Evolutionary conservation across 1,139 yeast species (phyloP).

Genomic region (Zygosaccharomyces sapae): DNA sequence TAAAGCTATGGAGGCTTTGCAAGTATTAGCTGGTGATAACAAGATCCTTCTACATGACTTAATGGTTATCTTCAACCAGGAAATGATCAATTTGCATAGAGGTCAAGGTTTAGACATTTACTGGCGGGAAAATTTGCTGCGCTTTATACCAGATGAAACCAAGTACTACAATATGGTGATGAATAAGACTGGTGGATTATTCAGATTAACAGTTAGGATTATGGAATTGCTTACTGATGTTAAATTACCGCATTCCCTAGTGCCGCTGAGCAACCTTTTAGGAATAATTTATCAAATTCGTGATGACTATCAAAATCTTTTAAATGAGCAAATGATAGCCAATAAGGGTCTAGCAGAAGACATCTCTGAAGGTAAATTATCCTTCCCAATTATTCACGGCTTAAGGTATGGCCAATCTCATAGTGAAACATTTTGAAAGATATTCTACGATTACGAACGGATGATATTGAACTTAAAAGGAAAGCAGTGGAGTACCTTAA

Average conservation of each 20-base stretch:
- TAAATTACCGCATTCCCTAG: slow-evolving; percentile 31
- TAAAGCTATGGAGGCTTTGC: slow-evolving; percentile 47
- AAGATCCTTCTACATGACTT: slow-evolving; percentile 25
- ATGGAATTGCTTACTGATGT: slow-evolving; percentile 42
- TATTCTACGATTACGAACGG: slow-evolving; percentile 42
- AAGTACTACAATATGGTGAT: slow-evolving; percentile 77
- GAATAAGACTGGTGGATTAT: slow-evolving; percentile 86
- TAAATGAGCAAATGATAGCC: slow-evolving; percentile 49
- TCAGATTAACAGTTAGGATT: slow-evolving; percentile 65
- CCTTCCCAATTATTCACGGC: slow-evolving; percentile 77
- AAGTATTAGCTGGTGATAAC: slow-evolving; percentile 17
- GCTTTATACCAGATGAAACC: slow-evolving; percentile 56
- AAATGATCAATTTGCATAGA: slow-evolving; percentile 71
- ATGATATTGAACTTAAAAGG: slow-evolving; percentile 42
- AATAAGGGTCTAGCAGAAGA: slow-evolving; percentile 87
- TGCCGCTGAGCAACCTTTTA: slow-evolving; percentile 64
- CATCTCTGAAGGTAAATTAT: slow-evolving; percentile 80
- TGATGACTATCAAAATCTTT: slow-evolving; percentile 72
- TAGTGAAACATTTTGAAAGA: slow-evolving; percentile 39
- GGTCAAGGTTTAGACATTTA: slow-evolving; percentile 87
- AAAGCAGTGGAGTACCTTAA: slow-evolving; percentile 48
- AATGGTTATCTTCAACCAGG: slow-evolving; percentile 52
- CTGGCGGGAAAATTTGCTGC: slow-evolving; percentile 65
- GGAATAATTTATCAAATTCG: slow-evolving; percentile 80
- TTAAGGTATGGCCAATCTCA: slow-evolving; percentile 38